Percentiles rank a stretch among this genome's conserved stretches.
phyloP scores from a whole-genome alignment of 1,139 yeast genomes.

The Diutina sp. region DNA sequence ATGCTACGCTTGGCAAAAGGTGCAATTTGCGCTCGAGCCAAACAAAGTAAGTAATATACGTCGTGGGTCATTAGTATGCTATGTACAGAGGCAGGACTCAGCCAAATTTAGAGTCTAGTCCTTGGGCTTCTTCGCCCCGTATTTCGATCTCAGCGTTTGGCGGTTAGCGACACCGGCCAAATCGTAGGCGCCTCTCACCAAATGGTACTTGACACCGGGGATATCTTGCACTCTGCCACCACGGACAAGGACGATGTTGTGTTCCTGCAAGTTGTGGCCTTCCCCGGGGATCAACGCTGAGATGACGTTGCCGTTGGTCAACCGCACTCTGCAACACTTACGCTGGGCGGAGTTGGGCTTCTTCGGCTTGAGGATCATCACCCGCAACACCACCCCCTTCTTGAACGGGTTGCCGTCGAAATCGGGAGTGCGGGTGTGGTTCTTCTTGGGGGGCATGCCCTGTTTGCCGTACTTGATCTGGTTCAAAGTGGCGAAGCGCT shows the following conservation, averaged over 20 bases:
- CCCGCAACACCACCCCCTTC: conserved; percentile 90
- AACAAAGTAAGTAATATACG: neutral
- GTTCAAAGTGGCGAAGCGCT: conserved; percentile 51
- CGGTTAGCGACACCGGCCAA: conserved; percentile 93
- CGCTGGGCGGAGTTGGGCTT: conserved; percentile 98
- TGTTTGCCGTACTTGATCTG: conserved; percentile 58
- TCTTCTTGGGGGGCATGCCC: conserved; percentile 38
- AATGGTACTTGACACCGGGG: conserved; percentile 94
- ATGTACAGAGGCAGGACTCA: conserved; percentile 1
- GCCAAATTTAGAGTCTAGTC: conserved; percentile 6
- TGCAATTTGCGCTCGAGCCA: no score
- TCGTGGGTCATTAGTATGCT: conserved; percentile 1
- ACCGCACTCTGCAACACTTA: conserved; percentile 90
- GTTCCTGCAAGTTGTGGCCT: conserved; percentile 98
- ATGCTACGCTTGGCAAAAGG: neutral
- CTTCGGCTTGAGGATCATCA: conserved; percentile 90
- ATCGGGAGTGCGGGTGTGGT: conserved; percentile 59
- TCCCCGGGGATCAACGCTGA: conserved; percentile 97
- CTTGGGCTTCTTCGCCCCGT: conserved; percentile 86
- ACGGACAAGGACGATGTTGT: conserved; percentile 86
- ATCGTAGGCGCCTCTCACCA: conserved; percentile 90
- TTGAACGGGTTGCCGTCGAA: conserved; percentile 70
- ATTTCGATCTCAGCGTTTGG: conserved; percentile 78
- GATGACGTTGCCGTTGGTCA: conserved; percentile 79
- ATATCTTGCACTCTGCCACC: conserved; percentile 98